Percentiles rank a stretch among this genome's conserved stretches.
These are phyloP conservation scores for Picochlorum sp. DNA, from an alignment of 139 green algal genomes.

Conservation along the genomic window DNA sequence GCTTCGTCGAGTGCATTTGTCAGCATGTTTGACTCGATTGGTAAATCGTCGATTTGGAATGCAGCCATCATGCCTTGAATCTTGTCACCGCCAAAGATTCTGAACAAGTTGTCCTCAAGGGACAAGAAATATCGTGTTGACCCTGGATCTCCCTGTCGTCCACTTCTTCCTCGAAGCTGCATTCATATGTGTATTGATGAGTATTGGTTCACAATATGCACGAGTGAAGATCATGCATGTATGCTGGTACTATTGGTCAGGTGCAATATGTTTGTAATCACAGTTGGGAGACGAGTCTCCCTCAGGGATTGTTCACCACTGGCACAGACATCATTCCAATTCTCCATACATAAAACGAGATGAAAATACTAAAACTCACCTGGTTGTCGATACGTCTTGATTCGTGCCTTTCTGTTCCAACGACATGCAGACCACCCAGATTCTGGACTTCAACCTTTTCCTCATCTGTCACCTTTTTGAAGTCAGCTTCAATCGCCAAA, in stretches of 20 bases:
- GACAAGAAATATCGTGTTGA: constrained; percentile 91
- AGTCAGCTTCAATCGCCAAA: constrained; percentile 66
- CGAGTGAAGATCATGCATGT: too few relatives aligned
- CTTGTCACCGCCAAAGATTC: constrained; percentile 93
- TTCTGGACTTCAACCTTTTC: constrained; percentile 74
- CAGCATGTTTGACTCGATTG: constrained; percentile 96
- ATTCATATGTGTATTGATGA: neutral
- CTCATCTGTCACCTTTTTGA: constrained; percentile 68
- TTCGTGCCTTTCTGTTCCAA: constrained; percentile 96
- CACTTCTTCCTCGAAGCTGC: constrained; percentile 30
- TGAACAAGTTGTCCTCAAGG: constrained; percentile 89
- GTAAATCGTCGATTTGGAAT: constrained; percentile 87
- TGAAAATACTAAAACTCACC: constrained; percentile 30
- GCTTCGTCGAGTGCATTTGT: constrained; percentile 85
- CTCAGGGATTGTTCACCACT: constrained; percentile 21
- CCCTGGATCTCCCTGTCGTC: constrained; percentile 81
- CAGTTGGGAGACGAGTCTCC: neutral
- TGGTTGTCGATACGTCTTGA: constrained; percentile 97
- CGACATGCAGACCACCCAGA: constrained; percentile 87
- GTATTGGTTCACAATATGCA: too few relatives aligned
- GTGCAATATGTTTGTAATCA: constrained; percentile 7
- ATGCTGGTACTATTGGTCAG: neutral
- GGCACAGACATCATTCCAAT: constrained; percentile 6
- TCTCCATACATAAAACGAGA: neutral
- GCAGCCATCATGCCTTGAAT: constrained; percentile 91